Evolutionary conservation across 805 yeast genomes (phyloP), one percentile per base, ranked within the genome.

Genomic region (Kazachstania africana): DNA sequence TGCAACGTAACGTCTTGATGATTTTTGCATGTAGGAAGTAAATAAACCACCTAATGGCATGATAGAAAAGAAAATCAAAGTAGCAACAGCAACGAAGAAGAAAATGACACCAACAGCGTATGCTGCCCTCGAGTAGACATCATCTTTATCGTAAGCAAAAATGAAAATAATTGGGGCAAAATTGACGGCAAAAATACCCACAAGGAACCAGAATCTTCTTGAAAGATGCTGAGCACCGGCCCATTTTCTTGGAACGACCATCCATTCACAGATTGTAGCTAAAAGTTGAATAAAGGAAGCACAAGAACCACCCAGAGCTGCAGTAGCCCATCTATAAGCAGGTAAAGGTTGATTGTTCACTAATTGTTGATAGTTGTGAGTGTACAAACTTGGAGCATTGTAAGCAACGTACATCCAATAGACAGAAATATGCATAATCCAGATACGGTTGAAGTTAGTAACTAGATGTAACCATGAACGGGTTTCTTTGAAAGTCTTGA

Each of bases 11-110:
- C 75, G 75, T 65, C 98, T 79, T 15, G 91, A 76, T 42, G 76
- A 70, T 58, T 75, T 84, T 61, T 78, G 78, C 77, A 85, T 69
- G 60, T 87, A 87, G 12, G 94, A 77, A 27, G 96, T 88, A 64
- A 91, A 91, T 43, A 88, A 67, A 29, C 95, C 95, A 59, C 97
- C 97, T 45, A 88, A 66, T 23, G 99, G 99, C 95, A 88, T 84
- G 40, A 88, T 59, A 8, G 97, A 68, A 60, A 85, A 85, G 72
- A 85, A 91, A 12, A 83, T 41, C 42, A 84, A 62, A 4, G 97
- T 85, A 23, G 73, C 78, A 35, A 91, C 60, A 8, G 95, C 88
- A 56, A 93, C 73, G 56, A 88, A 77, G 67, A 91, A 88, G 42
- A 81, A 80, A 32, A 91, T 87, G 36, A 88, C 76, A 13, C 94